phyloP scores from a whole-genome alignment of 2,329 filamentous ascomycete genomes.

The Fonsecaea erecta region DNA sequence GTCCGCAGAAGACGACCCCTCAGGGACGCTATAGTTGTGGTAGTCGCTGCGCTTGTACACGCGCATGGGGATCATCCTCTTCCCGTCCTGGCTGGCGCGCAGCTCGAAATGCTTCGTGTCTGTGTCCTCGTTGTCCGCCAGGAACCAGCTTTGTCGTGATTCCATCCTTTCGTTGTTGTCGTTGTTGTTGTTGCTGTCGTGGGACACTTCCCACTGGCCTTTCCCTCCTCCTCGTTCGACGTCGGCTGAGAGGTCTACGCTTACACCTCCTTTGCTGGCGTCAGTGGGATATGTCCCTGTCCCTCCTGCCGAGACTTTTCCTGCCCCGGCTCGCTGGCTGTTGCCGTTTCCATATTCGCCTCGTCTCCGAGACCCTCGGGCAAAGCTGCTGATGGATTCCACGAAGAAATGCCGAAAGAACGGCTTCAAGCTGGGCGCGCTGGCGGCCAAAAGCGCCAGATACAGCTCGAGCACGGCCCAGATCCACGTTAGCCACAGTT shows the following conservation, averaged over 20 bases:
- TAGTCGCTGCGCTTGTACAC: conserved; percentile 21
- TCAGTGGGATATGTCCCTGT: conserved; percentile 6
- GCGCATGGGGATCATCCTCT: conserved; percentile 34
- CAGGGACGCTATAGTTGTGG: not conserved
- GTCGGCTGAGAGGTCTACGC: conserved; percentile 11
- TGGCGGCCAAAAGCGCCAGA: conserved; percentile 40
- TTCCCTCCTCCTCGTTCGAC: not conserved
- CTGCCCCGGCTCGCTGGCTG: not conserved
- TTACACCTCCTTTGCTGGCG: conserved; percentile 8
- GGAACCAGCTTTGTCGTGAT: conserved; percentile 21
- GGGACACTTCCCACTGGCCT: not conserved
- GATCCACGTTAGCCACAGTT: conserved; percentile 37
- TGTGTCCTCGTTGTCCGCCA: conserved; percentile 54
- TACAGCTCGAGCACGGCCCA: conserved; percentile 42
- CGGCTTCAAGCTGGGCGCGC: conserved; percentile 41
- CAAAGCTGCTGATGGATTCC: conserved; percentile 26
- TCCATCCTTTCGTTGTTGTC: conserved; percentile 13
- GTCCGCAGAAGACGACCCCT: not conserved
- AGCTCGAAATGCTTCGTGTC: conserved; percentile 80
- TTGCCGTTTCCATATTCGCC: not conserved
- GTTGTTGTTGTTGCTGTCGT: too few relatives aligned
- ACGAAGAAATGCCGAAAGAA: conserved; percentile 36
- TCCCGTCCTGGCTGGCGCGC: conserved; percentile 43
- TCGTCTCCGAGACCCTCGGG: conserved; percentile 13
- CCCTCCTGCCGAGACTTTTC: not conserved